phyloP scores from a whole-genome alignment of 2,329 filamentous ascomycete species.

The Fusarium siculi region DNA sequence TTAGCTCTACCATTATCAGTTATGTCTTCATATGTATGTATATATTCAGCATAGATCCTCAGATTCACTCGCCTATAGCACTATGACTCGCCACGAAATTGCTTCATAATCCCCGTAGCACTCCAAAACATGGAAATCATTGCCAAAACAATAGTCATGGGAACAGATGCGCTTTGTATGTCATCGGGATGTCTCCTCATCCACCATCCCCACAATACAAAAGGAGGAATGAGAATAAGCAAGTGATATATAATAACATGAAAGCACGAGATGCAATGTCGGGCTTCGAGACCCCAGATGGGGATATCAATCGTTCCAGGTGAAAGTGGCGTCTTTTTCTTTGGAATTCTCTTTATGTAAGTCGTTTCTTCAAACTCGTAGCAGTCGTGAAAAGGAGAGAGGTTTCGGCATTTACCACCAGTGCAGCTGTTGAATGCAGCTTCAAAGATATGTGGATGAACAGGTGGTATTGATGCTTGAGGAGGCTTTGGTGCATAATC shows the following conservation, averaged over 20 bases:
- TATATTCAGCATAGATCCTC: not conserved
- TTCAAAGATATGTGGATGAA: slow-evolving; percentile 14
- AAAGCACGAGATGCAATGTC: slow-evolving; percentile 8
- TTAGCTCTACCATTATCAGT: not conserved
- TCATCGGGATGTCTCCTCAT: slow-evolving; percentile 1
- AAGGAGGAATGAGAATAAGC: slow-evolving; percentile 6
- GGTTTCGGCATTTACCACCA: not conserved
- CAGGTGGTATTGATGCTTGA: slow-evolving; percentile 1
- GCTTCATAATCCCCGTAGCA: slow-evolving; percentile 17
- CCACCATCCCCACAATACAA: slow-evolving; percentile 6
- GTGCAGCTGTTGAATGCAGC: slow-evolving; percentile 10
- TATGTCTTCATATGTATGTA: not conserved
- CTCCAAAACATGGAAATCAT: slow-evolving; percentile 22
- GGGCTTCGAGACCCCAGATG: slow-evolving; percentile 10
- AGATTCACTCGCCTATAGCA: too few species aligned
- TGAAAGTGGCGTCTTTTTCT: slow-evolving; percentile 7
- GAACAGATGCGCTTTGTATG: slow-evolving; percentile 14
- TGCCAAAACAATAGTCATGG: slow-evolving; percentile 11
- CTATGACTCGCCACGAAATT: slow-evolving; percentile 11
- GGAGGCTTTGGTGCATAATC: slow-evolving; percentile 13
- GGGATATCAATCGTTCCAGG: not conserved
- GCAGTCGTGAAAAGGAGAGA: slow-evolving; percentile 2
- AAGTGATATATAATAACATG: slow-evolving; percentile 10
- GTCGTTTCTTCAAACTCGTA: slow-evolving; percentile 12
- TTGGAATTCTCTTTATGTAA: slow-evolving; percentile 13